Evolutionary conservation across 768 basidiomycete species (phyloP).

Genomic region (Phanerochaete carnosa): DNA sequence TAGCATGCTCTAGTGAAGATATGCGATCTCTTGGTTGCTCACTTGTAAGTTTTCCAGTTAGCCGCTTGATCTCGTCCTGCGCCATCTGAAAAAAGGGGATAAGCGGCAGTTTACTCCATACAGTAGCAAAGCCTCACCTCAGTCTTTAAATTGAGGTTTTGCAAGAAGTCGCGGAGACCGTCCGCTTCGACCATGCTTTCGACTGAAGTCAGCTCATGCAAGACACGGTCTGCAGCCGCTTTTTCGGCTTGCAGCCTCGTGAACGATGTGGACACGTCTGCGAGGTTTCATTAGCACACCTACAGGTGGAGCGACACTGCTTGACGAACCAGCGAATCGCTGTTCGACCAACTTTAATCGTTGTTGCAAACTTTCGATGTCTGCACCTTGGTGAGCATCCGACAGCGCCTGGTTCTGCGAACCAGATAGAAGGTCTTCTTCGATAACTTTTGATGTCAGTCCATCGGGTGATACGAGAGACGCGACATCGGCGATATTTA

Average conservation of each 20-base stretch:
- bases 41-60: conserved; percentile 75
- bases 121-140: conserved; percentile 48
- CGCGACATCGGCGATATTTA: neutral
- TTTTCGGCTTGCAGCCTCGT: conserved; percentile 74
- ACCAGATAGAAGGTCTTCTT: neutral
- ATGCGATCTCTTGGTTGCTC: conserved; percentile 22
- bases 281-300: neutral
- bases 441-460: neutral
- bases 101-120: neutral
- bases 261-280: conserved; percentile 79
- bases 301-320: neutral
- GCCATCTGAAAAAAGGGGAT: conserved; percentile 42
- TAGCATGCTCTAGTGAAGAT: neutral
- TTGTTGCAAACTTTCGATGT: conserved; percentile 60
- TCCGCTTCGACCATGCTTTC: conserved; percentile 60
- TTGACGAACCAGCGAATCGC: conserved; percentile 61
- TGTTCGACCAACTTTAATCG: conserved; percentile 71
- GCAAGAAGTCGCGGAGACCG: conserved; percentile 71
- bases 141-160: conserved; percentile 60
- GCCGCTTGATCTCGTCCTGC: conserved; percentile 74
- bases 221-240: conserved; percentile 58
- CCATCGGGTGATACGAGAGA: neutral
- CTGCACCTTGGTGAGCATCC: conserved; percentile 1
- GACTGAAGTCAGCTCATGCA: conserved; percentile 71
- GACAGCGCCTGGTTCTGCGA: neutral